Percentiles rank a stretch among this genome's conserved stretches.
These are phyloP conservation scores for Leptographium wingfieldii DNA, from an alignment of 2,329 filamentous ascomycete genomes.

Conservation along the genomic window DNA sequence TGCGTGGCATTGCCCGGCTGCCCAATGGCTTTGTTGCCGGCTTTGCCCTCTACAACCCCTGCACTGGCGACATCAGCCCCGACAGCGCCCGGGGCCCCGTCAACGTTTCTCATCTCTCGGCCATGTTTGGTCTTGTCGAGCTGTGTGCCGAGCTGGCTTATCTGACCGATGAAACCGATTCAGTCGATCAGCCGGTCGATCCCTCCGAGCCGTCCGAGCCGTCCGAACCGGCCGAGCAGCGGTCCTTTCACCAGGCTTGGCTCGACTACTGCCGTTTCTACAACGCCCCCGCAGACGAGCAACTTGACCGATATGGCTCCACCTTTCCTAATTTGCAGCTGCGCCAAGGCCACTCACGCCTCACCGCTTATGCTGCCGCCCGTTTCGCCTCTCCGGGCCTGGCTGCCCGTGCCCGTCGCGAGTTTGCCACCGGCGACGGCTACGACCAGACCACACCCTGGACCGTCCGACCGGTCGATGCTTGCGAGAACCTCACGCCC, in stretches of 20 bases:
- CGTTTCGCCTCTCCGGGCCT: not conserved
- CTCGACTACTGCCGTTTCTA: constrained; percentile 50
- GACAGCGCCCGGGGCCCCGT: constrained; percentile 35
- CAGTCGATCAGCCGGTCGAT: not conserved
- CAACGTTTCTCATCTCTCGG: constrained; percentile 39
- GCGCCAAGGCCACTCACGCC: constrained; percentile 43
- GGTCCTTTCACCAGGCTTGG: constrained; percentile 38
- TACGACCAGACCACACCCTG: constrained; percentile 24
- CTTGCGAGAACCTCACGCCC: constrained; percentile 26
- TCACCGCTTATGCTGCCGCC: constrained; percentile 41
- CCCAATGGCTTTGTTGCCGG: constrained; percentile 30
- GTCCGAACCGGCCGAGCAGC: not conserved
- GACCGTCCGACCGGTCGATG: constrained; percentile 22
- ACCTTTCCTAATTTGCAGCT: constrained; percentile 28
- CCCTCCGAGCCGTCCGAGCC: constrained; percentile 19
- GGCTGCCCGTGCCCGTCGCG: constrained; percentile 31
- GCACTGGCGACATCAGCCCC: constrained; percentile 38
- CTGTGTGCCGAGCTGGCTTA: constrained; percentile 42
- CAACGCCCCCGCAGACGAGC: constrained; percentile 33
- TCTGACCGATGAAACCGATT: constrained; percentile 8
- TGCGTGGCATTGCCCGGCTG: constrained; percentile 38
- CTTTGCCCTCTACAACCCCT: constrained; percentile 23
- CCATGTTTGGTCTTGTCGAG: constrained; percentile 46
- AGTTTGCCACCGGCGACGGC: constrained; percentile 38
- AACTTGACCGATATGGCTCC: constrained; percentile 37